These are phyloP conservation scores for Penicillium vulpinum DNA, from an alignment of 2,329 filamentous ascomycete genomes.

Conservation along the genomic window DNA sequence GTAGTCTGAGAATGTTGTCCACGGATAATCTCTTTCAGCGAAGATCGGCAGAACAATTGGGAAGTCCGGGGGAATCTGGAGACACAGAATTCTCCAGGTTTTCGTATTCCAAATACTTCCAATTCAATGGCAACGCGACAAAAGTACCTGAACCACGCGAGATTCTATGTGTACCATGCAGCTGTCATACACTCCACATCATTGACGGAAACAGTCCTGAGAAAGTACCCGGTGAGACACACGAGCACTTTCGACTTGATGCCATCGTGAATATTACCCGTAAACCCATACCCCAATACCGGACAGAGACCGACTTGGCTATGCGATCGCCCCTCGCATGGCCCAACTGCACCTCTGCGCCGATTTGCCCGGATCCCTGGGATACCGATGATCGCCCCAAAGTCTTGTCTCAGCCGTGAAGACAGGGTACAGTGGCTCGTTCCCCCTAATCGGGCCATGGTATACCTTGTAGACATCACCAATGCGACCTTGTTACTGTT, in stretches of 20 bases:
- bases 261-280: not conserved
- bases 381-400: not conserved
- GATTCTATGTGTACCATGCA: not conserved
- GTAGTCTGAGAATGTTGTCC: not conserved
- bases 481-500: constrained; percentile 1
- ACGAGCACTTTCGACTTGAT: not conserved
- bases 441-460: not conserved
- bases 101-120: not conserved
- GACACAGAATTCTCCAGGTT: constrained; percentile 6
- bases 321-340: not conserved
- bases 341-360: not conserved
- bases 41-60: not conserved
- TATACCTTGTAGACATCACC: constrained; percentile 1
- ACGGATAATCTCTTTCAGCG: not conserved
- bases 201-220: not conserved
- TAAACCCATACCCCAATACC: not conserved
- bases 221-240: not conserved
- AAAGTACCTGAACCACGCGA: constrained; percentile 1
- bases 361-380: not conserved
- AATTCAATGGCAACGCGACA: not conserved
- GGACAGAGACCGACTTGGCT: not conserved
- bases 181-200: not conserved
- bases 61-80: constrained; percentile 4
- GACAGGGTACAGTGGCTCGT: not conserved
- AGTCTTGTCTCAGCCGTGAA: not conserved